Conservation (phyloP, 2,329 filamentous ascomycete species). For the Neobulgaria alba region DNA sequence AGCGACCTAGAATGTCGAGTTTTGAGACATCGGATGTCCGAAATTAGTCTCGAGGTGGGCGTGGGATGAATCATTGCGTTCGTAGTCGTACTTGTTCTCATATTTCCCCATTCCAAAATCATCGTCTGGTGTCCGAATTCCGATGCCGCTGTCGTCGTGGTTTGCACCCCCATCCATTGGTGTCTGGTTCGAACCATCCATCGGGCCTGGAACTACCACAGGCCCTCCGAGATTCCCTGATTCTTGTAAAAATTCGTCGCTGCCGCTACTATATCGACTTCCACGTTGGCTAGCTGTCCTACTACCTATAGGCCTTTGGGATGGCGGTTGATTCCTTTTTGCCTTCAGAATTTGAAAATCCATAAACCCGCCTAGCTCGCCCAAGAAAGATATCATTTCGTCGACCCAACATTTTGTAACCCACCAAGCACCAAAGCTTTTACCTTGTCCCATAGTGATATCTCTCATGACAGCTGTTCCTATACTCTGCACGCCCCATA, state of each 20-base stretch:
- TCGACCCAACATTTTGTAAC: slow-evolving; percentile 93
- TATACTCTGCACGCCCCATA: slow-evolving; percentile 67
- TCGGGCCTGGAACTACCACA: slow-evolving; percentile 13
- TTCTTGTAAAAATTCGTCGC: slow-evolving; percentile 25
- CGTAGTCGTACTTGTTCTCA: slow-evolving; percentile 45
- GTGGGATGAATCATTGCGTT: slow-evolving; percentile 15
- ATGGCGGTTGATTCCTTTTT: slow-evolving; percentile 21
- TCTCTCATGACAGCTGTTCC: slow-evolving; percentile 73
- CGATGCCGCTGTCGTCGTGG: slow-evolving; percentile 69
- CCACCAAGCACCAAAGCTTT: slow-evolving; percentile 88
- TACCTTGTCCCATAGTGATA: slow-evolving; percentile 67
- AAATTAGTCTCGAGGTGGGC: slow-evolving; percentile 14
- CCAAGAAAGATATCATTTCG: slow-evolving; percentile 86
- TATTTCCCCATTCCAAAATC: slow-evolving; percentile 44
- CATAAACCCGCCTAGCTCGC: slow-evolving; percentile 85
- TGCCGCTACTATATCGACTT: slow-evolving; percentile 26
- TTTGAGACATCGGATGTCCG: slow-evolving; percentile 14
- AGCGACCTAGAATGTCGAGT: slow-evolving; percentile 11
- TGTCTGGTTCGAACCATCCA: slow-evolving; percentile 36
- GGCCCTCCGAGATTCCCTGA: slow-evolving; percentile 14
- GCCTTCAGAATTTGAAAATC: slow-evolving; percentile 39
- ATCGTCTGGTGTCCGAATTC: slow-evolving; percentile 59
- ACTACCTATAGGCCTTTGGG: slow-evolving; percentile 10
- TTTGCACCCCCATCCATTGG: slow-evolving; percentile 37
- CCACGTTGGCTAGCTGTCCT: slow-evolving; percentile 21